Evolutionary conservation across 306 rosid genomes (phyloP).

Genomic region (Trichosanthes cucumerina): DNA sequence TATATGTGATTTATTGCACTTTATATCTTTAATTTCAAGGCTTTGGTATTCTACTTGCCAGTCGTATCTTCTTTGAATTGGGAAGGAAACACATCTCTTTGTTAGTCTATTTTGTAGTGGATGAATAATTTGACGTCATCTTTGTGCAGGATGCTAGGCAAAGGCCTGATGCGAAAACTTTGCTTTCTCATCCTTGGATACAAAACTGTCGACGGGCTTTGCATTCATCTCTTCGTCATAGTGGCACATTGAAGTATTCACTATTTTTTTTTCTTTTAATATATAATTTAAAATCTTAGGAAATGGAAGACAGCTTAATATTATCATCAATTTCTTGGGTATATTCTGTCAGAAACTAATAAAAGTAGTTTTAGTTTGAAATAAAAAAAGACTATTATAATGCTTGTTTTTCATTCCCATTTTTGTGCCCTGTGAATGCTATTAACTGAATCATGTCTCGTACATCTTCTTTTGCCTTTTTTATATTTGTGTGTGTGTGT

Average conservation of each 20-base stretch:
- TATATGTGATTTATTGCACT: background rate
- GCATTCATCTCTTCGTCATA: constrained; percentile 92
- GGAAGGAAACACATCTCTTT: background rate
- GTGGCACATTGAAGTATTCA: constrained; percentile 70
- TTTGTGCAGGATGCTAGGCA: constrained; percentile 89
- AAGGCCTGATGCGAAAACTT: constrained; percentile 94
- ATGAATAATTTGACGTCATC: constrained; percentile 11
- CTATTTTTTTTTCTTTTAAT: background rate
- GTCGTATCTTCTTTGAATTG: background rate
- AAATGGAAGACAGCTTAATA: background rate
- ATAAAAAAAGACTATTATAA: background rate
- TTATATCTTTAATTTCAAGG: background rate
- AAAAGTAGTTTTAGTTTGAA: background rate
- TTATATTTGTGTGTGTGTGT: background rate
- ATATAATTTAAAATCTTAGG: background rate
- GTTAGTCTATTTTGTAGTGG: background rate
- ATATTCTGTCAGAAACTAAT: background rate
- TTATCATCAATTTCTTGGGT: background rate
- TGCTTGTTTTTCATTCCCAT: background rate
- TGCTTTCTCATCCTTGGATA: constrained; percentile 96
- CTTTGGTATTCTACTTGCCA: background rate
- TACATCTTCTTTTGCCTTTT: background rate
- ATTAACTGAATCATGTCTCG: background rate
- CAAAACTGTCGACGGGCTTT: constrained; percentile 68
- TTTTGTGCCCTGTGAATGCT: background rate